Base-by-base conservation (phyloP, 352 stramenopile species). In the Globisporangium perplexum region DNA sequence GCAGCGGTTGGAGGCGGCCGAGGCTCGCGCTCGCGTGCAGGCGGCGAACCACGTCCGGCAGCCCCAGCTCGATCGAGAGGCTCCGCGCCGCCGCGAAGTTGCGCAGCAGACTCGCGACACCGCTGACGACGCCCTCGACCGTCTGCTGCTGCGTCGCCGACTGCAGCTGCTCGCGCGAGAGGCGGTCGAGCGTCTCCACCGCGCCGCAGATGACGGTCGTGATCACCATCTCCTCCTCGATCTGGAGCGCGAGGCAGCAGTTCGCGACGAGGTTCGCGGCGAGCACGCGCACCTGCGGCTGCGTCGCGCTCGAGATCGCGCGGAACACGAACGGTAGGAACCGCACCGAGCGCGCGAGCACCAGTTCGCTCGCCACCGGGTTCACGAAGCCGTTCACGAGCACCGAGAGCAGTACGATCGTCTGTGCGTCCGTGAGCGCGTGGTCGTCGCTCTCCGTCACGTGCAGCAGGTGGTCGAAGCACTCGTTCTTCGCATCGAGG, bases 241-340 rank as follows among this genome's bases (percentile, higher is more conserved):
- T 69, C 41, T 77, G 59, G 45, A 88, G 69, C 18, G 77, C 71
- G 41, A 86, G 62, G 47, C 72, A 88, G 62, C 78, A 88, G 54
- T 93, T 93, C 63, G 74, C 72, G 33, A 93, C 71, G 24, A 90
- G 59, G 43, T 71, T 71, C 30, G 77, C 72, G 23, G 77, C 75
- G 18, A 93, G 53, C 23, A 86, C 62, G 23, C 77, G 69, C 50
- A 74, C 51, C 30, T 87, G 67, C 38, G 73, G 54, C 23, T 64
- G 62, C 0, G 60, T 54, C 22, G 72, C 69, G 36, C 76, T 69
- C 2, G 71, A 65, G 49, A 90, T 79, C 14, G 64, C 61, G 2
- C 62, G 53, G 57, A 90, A 93, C 35, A 86, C 75, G 49, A 90
- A 88, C 23, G 82, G 75, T 15, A 93, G 55, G 50, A 87, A 84